Base-by-base conservation (phyloP, 2,329 filamentous ascomycete species). In the Boeremia exigua region DNA sequence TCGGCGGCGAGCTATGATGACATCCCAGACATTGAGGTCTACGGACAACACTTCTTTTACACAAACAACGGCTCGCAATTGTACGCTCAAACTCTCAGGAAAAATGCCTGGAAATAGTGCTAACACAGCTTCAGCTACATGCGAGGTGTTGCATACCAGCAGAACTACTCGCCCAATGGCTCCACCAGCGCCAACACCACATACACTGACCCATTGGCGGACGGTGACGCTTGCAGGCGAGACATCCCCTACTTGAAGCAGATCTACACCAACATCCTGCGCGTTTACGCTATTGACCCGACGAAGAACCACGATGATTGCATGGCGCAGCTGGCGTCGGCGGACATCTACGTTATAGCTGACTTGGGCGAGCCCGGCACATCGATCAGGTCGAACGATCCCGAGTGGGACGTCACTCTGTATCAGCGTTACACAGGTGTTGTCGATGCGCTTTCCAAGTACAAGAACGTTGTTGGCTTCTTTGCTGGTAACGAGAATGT, bases 401-500 rank as follows among this genome's bases (percentile, higher is more conserved):
- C 94, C 9, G 72, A 82, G 60, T 99, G 95, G 95, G 86, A 93
- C 73, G 84, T 88, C 42, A 83, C 85, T 11, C 83, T 97, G 33
- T 96, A 88, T 79, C 75, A 82, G 29, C 90, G 92, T 60, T 99
- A 98, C 82, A 90, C 88, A 42, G 78, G 80, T 25, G 95, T 99
- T 54, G 80, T 99, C 56, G 93, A 98, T 74, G 81, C 85, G 59
- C 81, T 99, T 66, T 81, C 83, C 63, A 83, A 90, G 73, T 98
- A 96, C 84, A 85, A 86, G 77, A 99, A 99, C 79, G 88, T 92
- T 51, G 87, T 99, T 62, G 95, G 95, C 66, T 99, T 98, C 87
- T 98, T 99, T 76, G 94, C 93, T 65, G 95, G 95, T 71, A 99
- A 99, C 79, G 95, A 99, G 80, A 95, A 99, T 63, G 88, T 92